These are phyloP conservation scores for Amanita subjunquillea DNA, from an alignment of 768 basidiomycete genomes.

Conservation along the genomic window DNA sequence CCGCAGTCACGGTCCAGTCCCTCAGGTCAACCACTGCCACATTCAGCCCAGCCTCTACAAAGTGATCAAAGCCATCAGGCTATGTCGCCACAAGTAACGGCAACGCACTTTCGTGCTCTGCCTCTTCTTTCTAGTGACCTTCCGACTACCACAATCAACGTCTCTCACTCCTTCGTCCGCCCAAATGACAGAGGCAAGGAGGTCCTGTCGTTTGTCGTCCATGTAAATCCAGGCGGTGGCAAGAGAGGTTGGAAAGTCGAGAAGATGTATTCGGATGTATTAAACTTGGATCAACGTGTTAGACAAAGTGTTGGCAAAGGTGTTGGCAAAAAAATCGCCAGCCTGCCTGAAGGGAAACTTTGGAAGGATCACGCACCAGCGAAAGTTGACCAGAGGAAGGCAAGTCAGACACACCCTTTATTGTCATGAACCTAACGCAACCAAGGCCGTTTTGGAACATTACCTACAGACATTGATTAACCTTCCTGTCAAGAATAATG, in stretches of 20 bases:
- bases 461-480: conserved; percentile 81
- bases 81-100: conserved; percentile 15
- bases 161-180: conserved; percentile 75
- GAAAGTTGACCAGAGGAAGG: conserved; percentile 94
- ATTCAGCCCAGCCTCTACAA: conserved; percentile 9
- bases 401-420: conserved; percentile 22
- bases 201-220: conserved; percentile 79
- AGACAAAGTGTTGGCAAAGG: conserved; percentile 57
- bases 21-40: background rate
- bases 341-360: conserved; percentile 82
- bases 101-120: conserved; percentile 56
- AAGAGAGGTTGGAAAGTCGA: conserved; percentile 79
- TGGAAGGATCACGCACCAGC: conserved; percentile 98
- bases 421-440: background rate
- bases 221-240: conserved; percentile 58
- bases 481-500: conserved; percentile 77
- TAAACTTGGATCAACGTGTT: conserved; percentile 77
- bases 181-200: conserved; percentile 90
- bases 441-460: conserved; percentile 64
- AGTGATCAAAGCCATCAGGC: conserved; percentile 13
- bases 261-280: conserved; percentile 89
- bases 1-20: background rate
- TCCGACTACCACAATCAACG: conserved; percentile 54
- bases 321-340: conserved; percentile 67
- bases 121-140: conserved; percentile 66